Conservation (phyloP, 2,329 filamentous ascomycete species). For the Sordariomycetes sp. region DNA sequence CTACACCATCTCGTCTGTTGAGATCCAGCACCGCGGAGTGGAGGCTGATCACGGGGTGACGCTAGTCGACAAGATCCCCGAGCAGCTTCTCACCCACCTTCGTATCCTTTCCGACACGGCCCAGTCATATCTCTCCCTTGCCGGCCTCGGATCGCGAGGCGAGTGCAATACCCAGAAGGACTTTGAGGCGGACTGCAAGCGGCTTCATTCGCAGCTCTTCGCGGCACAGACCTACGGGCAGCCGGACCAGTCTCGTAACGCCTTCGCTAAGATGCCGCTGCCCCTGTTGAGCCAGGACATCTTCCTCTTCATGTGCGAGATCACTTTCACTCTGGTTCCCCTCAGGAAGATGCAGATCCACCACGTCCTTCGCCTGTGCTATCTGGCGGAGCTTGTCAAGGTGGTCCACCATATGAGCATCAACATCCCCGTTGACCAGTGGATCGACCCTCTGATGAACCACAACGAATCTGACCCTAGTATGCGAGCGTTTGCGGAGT, state of each 20-base stretch:
- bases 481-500: slow-evolving; percentile 40
- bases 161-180: slow-evolving; percentile 52
- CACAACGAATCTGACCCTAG: slow-evolving; percentile 26
- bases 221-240: slow-evolving; percentile 38
- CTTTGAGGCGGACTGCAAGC: slow-evolving; percentile 52
- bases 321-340: slow-evolving; percentile 55
- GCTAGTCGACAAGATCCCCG: slow-evolving; percentile 71
- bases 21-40: slow-evolving; percentile 83
- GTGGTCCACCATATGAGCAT: slow-evolving; percentile 49
- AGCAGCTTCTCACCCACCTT: slow-evolving; percentile 73
- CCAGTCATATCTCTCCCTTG: slow-evolving; percentile 69
- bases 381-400: slow-evolving; percentile 82
- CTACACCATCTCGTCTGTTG: slow-evolving; percentile 74
- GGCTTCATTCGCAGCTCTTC: slow-evolving; percentile 67
- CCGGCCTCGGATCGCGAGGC: slow-evolving; percentile 48
- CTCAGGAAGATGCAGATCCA: slow-evolving; percentile 60
- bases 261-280: slow-evolving; percentile 8
- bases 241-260: background rate
- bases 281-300: slow-evolving; percentile 57
- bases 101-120: slow-evolving; percentile 82
- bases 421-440: slow-evolving; percentile 36
- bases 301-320: slow-evolving; percentile 73
- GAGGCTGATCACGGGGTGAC: slow-evolving; percentile 61
- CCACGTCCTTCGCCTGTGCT: slow-evolving; percentile 74
- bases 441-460: slow-evolving; percentile 30